Conservation (phyloP, 1,139 yeast genomes). For the Yamadazyma conglobata region DNA sequence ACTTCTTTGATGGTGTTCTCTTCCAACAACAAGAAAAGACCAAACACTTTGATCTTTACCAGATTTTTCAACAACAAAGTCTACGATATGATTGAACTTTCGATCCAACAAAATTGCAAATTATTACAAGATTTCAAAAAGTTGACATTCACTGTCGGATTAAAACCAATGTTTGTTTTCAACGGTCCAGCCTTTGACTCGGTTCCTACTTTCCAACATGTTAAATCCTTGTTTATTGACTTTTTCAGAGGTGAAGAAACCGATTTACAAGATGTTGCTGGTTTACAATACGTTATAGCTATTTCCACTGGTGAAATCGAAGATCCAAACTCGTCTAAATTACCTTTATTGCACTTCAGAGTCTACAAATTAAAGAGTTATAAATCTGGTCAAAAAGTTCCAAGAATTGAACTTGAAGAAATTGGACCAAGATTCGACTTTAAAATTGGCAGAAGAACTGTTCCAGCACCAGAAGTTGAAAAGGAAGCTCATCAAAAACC, state of each 20-base stretch:
- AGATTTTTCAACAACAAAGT: conserved; percentile 88
- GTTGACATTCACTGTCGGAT: conserved; percentile 78
- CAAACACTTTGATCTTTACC: conserved; percentile 81
- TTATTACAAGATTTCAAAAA: conserved; percentile 78
- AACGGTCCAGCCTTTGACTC: conserved; percentile 90
- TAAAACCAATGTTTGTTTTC: conserved; percentile 92
- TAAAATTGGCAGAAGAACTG: conserved; percentile 80
- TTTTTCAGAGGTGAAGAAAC: conserved; percentile 87
- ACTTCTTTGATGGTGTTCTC: conserved; percentile 80
- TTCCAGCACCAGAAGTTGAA: conserved; percentile 85
- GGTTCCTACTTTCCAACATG: conserved; percentile 81
- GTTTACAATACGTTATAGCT: conserved; percentile 86
- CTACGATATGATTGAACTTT: conserved; percentile 91
- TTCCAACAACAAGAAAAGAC: conserved; percentile 85
- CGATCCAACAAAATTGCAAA: conserved; percentile 66
- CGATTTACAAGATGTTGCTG: conserved; percentile 87
- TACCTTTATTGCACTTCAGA: conserved; percentile 85
- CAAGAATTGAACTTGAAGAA: conserved; percentile 91
- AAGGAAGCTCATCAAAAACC: conserved; percentile 85
- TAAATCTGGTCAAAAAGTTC: conserved; percentile 82
- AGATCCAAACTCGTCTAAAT: conserved; percentile 48
- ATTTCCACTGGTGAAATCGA: conserved; percentile 77
- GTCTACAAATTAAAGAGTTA: conserved; percentile 82
- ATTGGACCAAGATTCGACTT: conserved; percentile 96
- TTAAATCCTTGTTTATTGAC: conserved; percentile 86